These are phyloP conservation scores for Botrytis squamosa DNA, from an alignment of 2,329 filamentous ascomycete genomes.

Conservation along the genomic window DNA sequence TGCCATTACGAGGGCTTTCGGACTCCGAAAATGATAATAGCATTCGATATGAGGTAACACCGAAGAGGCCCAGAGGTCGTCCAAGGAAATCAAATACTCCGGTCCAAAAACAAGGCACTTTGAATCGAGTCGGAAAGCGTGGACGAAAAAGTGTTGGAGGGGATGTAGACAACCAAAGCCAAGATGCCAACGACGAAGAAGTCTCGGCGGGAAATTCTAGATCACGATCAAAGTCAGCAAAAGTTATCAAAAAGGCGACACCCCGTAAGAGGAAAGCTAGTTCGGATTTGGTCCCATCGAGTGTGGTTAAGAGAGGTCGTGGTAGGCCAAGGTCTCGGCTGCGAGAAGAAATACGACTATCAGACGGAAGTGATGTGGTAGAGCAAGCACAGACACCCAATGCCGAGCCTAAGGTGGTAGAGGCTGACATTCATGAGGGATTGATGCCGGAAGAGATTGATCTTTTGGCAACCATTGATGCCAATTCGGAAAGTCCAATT, in stretches of 20 bases:
- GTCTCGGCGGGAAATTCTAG: conserved; percentile 31
- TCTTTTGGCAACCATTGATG: conserved; percentile 19
- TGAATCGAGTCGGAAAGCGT: conserved; percentile 28
- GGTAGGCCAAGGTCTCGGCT: conserved; percentile 20
- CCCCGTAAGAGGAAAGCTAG: conserved; percentile 21
- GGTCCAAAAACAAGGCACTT: conserved; percentile 35
- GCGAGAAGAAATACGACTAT: conserved; percentile 19
- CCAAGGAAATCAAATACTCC: conserved; percentile 45
- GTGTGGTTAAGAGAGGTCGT: conserved; percentile 18
- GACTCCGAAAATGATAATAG: conserved; percentile 35
- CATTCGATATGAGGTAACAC: conserved; percentile 37
- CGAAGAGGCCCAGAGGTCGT: conserved; percentile 44
- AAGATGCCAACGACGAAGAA: conserved; percentile 30
- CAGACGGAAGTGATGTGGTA: conserved; percentile 30
- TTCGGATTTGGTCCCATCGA: conserved; percentile 3
- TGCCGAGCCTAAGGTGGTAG: conserved; percentile 25
- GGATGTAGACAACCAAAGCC: conserved; percentile 33
- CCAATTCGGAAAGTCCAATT: conserved; percentile 1
- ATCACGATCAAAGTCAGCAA: conserved; percentile 35
- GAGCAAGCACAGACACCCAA: conserved; percentile 27
- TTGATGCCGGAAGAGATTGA: conserved; percentile 20
- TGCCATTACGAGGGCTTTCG: conserved; percentile 39
- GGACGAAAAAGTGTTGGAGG: conserved; percentile 34
- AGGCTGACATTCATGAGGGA: conserved; percentile 20
- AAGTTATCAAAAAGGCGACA: conserved; percentile 28